Percentiles rank a stretch among this genome's conserved stretches.
Conservation (phyloP, 371 early-diverging fungal genomes). For the Agmasoma carcini region DNA sequence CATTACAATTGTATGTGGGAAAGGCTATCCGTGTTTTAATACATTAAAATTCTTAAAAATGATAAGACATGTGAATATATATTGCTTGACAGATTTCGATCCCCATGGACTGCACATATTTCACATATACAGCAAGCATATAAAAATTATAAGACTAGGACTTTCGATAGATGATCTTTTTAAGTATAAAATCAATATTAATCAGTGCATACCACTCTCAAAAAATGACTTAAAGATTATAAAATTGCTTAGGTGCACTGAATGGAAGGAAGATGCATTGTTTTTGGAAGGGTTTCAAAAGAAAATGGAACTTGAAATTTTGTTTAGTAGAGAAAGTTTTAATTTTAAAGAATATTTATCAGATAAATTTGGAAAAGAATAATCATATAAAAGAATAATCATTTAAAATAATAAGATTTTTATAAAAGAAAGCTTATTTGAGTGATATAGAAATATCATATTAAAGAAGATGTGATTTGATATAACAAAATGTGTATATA, state of each 20-base stretch:
- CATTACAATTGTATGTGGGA: conserved; percentile 44
- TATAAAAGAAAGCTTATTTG: no score
- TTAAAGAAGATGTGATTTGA: no score
- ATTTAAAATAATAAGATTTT: no score
- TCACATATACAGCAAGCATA: conserved; percentile 36
- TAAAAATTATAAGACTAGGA: conserved; percentile 38
- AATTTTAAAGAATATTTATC: not conserved
- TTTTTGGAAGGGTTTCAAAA: conserved; percentile 18
- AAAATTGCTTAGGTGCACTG: not conserved
- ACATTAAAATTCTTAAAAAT: conserved; percentile 41
- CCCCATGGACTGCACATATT: conserved; percentile 52
- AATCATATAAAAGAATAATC: no score
- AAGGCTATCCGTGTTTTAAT: conserved; percentile 53
- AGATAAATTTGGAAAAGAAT: no score
- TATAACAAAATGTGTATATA: no score
- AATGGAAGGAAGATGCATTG: not conserved
- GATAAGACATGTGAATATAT: conserved; percentile 17
- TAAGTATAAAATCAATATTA: conserved; percentile 8
- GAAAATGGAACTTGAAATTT: conserved; percentile 35
- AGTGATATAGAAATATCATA: no score
- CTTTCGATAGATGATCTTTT: conserved; percentile 25
- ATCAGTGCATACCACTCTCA: not conserved
- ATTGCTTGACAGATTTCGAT: conserved; percentile 52
- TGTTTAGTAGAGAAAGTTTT: conserved; percentile 9
- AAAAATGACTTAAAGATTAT: conserved; percentile 17